A percentile compares a stretch with the other conserved stretches of the same genome.
Evolutionary conservation across 768 basidiomycete genomes (phyloP).

Genomic region (Hortiboletus flavorubellus): DNA sequence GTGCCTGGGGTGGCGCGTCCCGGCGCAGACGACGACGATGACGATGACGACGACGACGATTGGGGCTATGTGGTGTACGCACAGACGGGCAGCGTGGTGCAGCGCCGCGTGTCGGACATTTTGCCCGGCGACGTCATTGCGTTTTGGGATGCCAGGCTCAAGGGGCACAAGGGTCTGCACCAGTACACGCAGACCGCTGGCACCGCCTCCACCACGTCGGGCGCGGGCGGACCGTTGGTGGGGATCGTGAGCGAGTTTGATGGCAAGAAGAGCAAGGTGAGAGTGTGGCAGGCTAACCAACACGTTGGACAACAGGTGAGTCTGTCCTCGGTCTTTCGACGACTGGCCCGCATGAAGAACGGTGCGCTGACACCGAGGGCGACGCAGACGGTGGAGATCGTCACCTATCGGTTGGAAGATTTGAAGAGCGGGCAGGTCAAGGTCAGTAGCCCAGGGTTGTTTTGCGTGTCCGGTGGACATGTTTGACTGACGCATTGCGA

Average conservation of each 20-base stretch:
- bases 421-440: constrained; percentile 81
- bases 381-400: constrained; percentile 61
- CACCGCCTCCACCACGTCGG: constrained; percentile 14
- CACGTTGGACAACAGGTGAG: constrained; percentile 79
- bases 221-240: constrained; percentile 52
- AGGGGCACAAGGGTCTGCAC: constrained; percentile 75
- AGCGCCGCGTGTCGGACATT: constrained; percentile 73
- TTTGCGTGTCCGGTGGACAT: neutral
- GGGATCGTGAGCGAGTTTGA: constrained; percentile 84
- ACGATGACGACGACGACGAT: constrained; percentile 25
- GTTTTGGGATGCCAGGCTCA: constrained; percentile 72
- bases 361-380: constrained; percentile 35
- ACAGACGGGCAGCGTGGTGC: constrained; percentile 64
- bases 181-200: constrained; percentile 63
- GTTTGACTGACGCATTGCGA: constrained; percentile 6
- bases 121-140: constrained; percentile 83
- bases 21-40: constrained; percentile 26
- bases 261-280: constrained; percentile 80
- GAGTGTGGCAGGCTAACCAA: constrained; percentile 83
- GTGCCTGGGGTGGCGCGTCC: constrained; percentile 57
- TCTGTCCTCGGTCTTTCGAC: constrained; percentile 24
- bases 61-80: constrained; percentile 78
- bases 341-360: constrained; percentile 30
- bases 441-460: constrained; percentile 36
- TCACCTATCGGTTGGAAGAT: constrained; percentile 88